Evolutionary conservation across 768 basidiomycete species (phyloP).

Genomic region (Boletus subcaerulescens): DNA sequence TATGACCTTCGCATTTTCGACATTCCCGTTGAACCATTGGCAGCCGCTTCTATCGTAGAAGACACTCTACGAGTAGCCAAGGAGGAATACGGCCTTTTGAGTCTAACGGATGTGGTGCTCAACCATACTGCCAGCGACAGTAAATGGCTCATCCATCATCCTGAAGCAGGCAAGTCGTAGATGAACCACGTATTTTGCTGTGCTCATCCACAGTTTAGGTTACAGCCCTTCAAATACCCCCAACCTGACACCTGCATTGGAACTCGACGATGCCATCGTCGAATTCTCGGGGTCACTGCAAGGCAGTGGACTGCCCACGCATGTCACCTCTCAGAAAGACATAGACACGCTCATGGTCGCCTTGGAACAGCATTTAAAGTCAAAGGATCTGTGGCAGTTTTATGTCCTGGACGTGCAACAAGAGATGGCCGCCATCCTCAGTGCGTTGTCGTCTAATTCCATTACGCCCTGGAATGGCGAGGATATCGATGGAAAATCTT

Average conservation of each 20-base stretch:
- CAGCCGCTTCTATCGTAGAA: constrained; percentile 56
- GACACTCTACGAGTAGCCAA: constrained; percentile 66
- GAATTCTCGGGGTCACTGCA: constrained; percentile 70
- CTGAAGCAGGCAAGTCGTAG: constrained; percentile 76
- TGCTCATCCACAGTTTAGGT: constrained; percentile 43
- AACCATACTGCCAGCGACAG: constrained; percentile 98
- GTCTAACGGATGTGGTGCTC: constrained; percentile 91
- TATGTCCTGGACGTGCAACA: constrained; percentile 78
- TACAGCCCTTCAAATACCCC: constrained; percentile 90
- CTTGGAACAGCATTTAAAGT: constrained; percentile 58
- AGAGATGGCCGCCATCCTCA: constrained; percentile 55
- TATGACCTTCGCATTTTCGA: constrained; percentile 79
- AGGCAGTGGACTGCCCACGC: constrained; percentile 68
- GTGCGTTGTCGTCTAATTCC: constrained; percentile 31
- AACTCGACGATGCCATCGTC: constrained; percentile 84
- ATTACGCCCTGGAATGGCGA: constrained; percentile 60
- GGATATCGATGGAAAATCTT: constrained; percentile 53
- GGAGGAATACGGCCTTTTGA: constrained; percentile 85
- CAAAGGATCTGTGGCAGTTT: constrained; percentile 86
- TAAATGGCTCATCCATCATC: constrained; percentile 87
- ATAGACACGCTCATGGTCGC: constrained; percentile 62
- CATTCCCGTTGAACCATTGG: constrained; percentile 39
- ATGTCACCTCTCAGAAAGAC: constrained; percentile 62
- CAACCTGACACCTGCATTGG: constrained; percentile 88
- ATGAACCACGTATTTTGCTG: neutral